phyloP scores from a whole-genome alignment of 2,329 filamentous ascomycete species.

The Arthroderma sp. region DNA sequence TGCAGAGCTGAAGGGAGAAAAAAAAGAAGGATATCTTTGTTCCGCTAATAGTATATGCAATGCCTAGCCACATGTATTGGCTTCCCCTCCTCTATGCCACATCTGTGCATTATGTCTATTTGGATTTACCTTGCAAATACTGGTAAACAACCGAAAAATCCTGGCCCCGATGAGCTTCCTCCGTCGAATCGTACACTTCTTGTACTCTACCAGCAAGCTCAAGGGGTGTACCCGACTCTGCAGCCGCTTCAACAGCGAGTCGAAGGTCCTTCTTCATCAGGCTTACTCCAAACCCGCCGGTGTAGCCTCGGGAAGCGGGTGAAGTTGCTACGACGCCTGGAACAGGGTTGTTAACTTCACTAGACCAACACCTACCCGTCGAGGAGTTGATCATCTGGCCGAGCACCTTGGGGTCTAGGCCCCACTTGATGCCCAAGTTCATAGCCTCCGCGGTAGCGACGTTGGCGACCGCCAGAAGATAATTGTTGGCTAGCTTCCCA shows the following conservation, averaged over 20 bases:
- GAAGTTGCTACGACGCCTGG: slow-evolving; percentile 65
- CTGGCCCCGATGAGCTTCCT: slow-evolving; percentile 50
- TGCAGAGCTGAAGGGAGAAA: too few species aligned
- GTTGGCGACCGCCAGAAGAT: slow-evolving; percentile 87
- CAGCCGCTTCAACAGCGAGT: slow-evolving; percentile 58
- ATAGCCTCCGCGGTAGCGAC: slow-evolving; percentile 56
- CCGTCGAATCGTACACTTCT: slow-evolving; percentile 55
- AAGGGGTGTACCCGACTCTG: slow-evolving; percentile 52
- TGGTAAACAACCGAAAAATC: slow-evolving; percentile 76
- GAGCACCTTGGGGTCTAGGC: slow-evolving; percentile 52
- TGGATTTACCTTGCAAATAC: slow-evolving; percentile 38
- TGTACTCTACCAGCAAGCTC: slow-evolving; percentile 51
- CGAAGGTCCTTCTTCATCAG: slow-evolving; percentile 72
- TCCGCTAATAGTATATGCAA: too few species aligned
- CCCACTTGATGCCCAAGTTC: slow-evolving; percentile 52
- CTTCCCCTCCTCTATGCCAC: background rate
- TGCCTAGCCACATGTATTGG: background rate
- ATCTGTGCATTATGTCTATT: background rate
- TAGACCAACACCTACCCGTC: slow-evolving; percentile 92
- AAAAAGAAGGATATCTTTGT: too few species aligned
- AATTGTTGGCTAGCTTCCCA: slow-evolving; percentile 95
- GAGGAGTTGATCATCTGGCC: slow-evolving; percentile 83
- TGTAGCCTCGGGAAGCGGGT: slow-evolving; percentile 63
- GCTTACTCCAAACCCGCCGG: slow-evolving; percentile 61
- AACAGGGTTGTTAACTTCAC: slow-evolving; percentile 90